Conservation (phyloP, 805 yeast species). For the Saturnispora dispora region DNA sequence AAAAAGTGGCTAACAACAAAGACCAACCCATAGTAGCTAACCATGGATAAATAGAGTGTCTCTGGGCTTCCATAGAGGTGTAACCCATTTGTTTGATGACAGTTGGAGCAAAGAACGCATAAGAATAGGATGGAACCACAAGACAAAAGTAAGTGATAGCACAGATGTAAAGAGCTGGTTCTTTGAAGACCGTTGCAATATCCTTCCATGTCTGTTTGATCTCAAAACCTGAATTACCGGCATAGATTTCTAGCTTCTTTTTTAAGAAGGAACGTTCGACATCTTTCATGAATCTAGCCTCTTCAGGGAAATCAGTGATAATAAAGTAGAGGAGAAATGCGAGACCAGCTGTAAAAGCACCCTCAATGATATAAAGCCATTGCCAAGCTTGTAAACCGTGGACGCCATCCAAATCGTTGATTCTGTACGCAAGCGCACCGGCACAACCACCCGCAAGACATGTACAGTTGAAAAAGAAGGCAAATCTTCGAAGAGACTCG, state of each 20-base stretch:
- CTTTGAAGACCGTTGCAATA: constrained; percentile 43
- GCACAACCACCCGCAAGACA: constrained; percentile 73
- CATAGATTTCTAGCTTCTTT: constrained; percentile 48
- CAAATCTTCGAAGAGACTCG: constrained; percentile 61
- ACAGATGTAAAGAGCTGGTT: constrained; percentile 47
- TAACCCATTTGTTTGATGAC: constrained; percentile 54
- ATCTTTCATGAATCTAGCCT: constrained; percentile 42
- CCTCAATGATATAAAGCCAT: constrained; percentile 37
- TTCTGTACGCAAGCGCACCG: constrained; percentile 62
- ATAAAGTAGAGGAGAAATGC: constrained; percentile 32
- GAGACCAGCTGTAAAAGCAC: constrained; percentile 28
- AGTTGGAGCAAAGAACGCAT: constrained; percentile 65
- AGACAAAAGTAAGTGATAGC: constrained; percentile 57
- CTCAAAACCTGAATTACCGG: constrained; percentile 42
- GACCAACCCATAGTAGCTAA: constrained; percentile 60
- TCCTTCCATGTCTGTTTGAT: constrained; percentile 37
- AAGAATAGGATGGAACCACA: constrained; percentile 63
- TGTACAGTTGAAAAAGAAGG: constrained; percentile 62
- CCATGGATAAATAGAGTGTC: constrained; percentile 83
- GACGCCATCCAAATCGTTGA: constrained; percentile 43
- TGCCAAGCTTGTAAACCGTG: constrained; percentile 36
- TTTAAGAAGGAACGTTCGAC: constrained; percentile 46
- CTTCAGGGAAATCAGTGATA: constrained; percentile 67
- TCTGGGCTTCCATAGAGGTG: constrained; percentile 65
- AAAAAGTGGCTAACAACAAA: constrained; percentile 47